phyloP scores from a whole-genome alignment of 2,329 filamentous ascomycete species.

The Neurospora crassa region DNA sequence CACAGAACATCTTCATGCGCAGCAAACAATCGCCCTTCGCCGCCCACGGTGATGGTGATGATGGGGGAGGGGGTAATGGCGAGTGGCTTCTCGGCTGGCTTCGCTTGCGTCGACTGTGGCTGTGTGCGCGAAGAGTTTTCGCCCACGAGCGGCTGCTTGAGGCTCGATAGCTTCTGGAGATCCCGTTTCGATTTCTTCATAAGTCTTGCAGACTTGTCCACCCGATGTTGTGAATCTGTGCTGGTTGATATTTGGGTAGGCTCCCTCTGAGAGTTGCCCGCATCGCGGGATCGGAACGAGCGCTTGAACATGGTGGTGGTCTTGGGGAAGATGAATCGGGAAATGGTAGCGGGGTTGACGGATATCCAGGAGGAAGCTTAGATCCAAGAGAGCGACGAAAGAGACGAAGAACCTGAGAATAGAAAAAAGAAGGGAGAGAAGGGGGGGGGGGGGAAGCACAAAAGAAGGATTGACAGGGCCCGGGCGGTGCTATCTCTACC shows the following conservation, averaged over 20 bases:
- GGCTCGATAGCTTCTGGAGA: slow-evolving; percentile 69
- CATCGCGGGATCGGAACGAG: slow-evolving; percentile 71
- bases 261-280: slow-evolving; percentile 25
- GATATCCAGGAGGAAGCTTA: slow-evolving; percentile 19
- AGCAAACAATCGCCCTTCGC: slow-evolving; percentile 82
- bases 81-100: slow-evolving; percentile 20
- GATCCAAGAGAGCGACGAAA: slow-evolving; percentile 43
- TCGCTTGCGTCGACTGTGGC: slow-evolving; percentile 24
- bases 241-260: slow-evolving; percentile 13
- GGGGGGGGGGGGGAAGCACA: slow-evolving; percentile 24
- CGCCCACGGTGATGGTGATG: slow-evolving; percentile 75
- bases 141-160: slow-evolving; percentile 64
- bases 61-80: slow-evolving; percentile 52
- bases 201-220: slow-evolving; percentile 79
- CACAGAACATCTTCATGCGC: slow-evolving; percentile 88
- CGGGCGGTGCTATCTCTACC: slow-evolving; percentile 44
- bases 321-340: slow-evolving; percentile 25
- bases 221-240: slow-evolving; percentile 43
- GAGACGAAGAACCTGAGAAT: slow-evolving; percentile 33
- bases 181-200: slow-evolving; percentile 62
- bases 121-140: slow-evolving; percentile 34
- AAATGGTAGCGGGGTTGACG: slow-evolving; percentile 13
- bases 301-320: slow-evolving; percentile 75
- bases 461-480: slow-evolving; percentile 39
- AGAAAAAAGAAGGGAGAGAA: slow-evolving; percentile 27